phyloP scores from a whole-genome alignment of 768 basidiomycete species.

The Hysterangium stoloniferum region DNA sequence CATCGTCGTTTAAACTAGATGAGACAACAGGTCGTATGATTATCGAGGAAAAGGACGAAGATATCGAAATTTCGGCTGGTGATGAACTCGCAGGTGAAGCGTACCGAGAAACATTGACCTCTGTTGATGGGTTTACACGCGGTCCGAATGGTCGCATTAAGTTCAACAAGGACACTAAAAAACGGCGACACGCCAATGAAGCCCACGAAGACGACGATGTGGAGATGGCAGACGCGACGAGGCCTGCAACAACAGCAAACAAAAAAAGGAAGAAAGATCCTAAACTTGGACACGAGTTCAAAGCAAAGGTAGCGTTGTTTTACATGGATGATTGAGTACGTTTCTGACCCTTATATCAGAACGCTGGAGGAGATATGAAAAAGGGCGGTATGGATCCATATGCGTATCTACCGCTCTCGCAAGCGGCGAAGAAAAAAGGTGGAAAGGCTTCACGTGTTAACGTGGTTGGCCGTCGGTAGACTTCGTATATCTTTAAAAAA shows the following conservation, averaged over 20 bases:
- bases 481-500: no score
- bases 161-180: conserved; percentile 97
- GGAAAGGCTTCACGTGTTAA: conserved; percentile 23
- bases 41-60: conserved; percentile 46
- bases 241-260: conserved; percentile 29
- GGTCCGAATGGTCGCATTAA: conserved; percentile 79
- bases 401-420: conserved; percentile 79
- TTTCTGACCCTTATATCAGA: conserved; percentile 38
- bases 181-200: conserved; percentile 66
- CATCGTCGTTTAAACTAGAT: conserved; percentile 80
- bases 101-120: conserved; percentile 76
- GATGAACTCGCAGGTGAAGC: conserved; percentile 58
- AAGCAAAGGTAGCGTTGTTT: conserved; percentile 69
- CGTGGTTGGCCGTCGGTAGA: conserved; percentile 11
- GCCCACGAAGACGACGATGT: conserved; percentile 41
- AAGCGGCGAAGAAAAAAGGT: conserved; percentile 64
- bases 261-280: conserved; percentile 46
- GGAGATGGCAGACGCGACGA: conserved; percentile 70
- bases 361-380: conserved; percentile 91
- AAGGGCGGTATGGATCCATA: conserved; percentile 85
- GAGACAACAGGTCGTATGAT: conserved; percentile 75
- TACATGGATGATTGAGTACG: background rate
- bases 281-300: conserved; percentile 82
- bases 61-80: conserved; percentile 27
- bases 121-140: conserved; percentile 84